These are phyloP conservation scores for Paraphaeosphaeria sporulosa DNA, from an alignment of 2,329 filamentous ascomycete species.

Conservation along the genomic window DNA sequence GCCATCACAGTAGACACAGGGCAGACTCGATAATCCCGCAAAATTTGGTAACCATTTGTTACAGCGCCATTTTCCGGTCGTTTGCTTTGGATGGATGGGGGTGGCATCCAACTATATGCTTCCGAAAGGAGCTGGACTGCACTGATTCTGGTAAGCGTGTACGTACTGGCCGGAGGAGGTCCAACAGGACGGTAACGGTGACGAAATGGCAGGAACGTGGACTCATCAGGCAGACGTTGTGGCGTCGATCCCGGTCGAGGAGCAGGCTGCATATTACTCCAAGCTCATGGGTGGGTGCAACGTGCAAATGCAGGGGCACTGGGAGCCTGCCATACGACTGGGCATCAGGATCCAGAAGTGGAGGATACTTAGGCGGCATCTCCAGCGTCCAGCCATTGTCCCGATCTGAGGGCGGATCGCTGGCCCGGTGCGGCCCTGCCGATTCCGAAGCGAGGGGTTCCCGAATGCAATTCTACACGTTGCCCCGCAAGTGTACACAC, in stretches of 20 bases:
- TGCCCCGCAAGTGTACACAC: slow-evolving; percentile 1
- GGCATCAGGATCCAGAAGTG: neutral
- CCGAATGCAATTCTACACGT: neutral
- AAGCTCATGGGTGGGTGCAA: slow-evolving; percentile 8
- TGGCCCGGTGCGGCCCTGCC: slow-evolving; percentile 10
- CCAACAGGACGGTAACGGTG: slow-evolving; percentile 10
- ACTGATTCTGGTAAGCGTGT: slow-evolving; percentile 1
- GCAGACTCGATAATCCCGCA: neutral
- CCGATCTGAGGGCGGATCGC: slow-evolving; percentile 5
- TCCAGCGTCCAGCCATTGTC: neutral
- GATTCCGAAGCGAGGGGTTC: slow-evolving; percentile 3
- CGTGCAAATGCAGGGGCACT: slow-evolving; percentile 6
- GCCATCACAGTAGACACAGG: too few species aligned
- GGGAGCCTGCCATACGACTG: neutral
- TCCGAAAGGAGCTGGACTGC: neutral
- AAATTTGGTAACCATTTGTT: neutral
- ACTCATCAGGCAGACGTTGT: neutral
- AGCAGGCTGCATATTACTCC: slow-evolving; percentile 3
- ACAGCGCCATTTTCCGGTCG: neutral
- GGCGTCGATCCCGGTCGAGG: slow-evolving; percentile 3
- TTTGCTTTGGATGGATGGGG: neutral
- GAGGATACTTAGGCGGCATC: neutral
- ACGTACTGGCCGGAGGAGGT: neutral
- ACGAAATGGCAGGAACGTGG: slow-evolving; percentile 10
- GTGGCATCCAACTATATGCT: neutral